Base-by-base conservation (phyloP, 768 basidiomycete species). In the Phylloporus rhodoxanthus region DNA sequence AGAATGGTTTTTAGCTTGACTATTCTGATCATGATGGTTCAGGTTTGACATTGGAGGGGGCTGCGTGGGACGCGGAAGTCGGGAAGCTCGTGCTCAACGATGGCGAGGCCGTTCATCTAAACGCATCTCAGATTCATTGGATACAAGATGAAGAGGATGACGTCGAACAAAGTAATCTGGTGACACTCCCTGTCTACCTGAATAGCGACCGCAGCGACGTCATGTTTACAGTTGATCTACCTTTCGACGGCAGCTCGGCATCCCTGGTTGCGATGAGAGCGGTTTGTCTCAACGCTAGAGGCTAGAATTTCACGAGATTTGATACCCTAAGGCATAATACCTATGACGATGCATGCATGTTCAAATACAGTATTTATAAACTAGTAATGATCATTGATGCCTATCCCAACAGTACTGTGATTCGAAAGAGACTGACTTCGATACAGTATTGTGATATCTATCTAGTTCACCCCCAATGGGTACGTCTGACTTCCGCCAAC, bases 1-100 rank as follows among this genome's bases (percentile, higher is more conserved):
- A 17, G 20, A 19, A 45, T 37, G 51, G 13, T 19, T 37, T 17
- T 40, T 26, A 3, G 20, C n/a, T 32, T 40, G 44, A 28, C 26
- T 26, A 43, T 13, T 17, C 59, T 50, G 40, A 58, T 33, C 45
- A 47, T 8, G 9, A 34, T 39, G 44, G 34, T 57, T 41, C 57
- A 95, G 93, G 94, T 23, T 76, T 97, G 52, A 80, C 82, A 7
- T 69, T 98, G 42, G 89, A 95, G 67, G 94, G 94, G 14, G 94
- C 93, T 14, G 72, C 78, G 11, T 93, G 91, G 87, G 55, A 69
- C 21, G 45, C 55, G 33, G 63, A 74, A 1, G 63, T 71, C 11
- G 84, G 81, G 53, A 76, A 75, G 52, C 79, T 98, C 3, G 71
- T 75, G n/a, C 76, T 96, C 49, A 96, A 92, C 62, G 80, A 91